Evolutionary conservation across 768 basidiomycete genomes (phyloP).

Genomic region (Tulasnella sp.): DNA sequence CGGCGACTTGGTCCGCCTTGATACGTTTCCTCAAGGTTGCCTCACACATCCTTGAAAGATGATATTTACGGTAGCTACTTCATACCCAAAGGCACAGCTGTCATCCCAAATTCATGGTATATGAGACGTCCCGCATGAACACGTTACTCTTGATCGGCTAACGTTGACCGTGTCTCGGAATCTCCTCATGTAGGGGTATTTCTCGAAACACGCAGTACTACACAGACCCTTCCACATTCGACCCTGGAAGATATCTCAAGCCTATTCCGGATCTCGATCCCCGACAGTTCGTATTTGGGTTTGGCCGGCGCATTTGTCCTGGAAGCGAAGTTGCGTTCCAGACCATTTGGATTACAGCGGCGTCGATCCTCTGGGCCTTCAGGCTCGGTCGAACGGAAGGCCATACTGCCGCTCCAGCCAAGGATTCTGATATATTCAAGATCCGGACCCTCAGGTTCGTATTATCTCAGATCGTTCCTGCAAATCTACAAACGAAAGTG

Average conservation of each 20-base stretch:
- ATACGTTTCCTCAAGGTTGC: neutral
- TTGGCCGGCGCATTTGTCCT: slow-evolving; percentile 12
- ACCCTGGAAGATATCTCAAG: slow-evolving; percentile 25
- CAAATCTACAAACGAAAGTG: too few species aligned
- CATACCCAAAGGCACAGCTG: slow-evolving; percentile 3
- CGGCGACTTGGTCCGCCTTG: too few species aligned
- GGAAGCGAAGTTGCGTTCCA: neutral
- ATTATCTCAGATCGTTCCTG: too few species aligned
- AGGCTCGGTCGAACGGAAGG: neutral
- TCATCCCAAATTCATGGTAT: slow-evolving; percentile 11
- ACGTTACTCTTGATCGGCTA: neutral
- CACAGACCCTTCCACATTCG: slow-evolving; percentile 7
- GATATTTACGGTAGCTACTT: slow-evolving; percentile 27
- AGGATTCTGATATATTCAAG: too few species aligned
- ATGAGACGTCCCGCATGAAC: too few species aligned
- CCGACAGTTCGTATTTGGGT: slow-evolving; percentile 1
- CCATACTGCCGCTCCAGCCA: too few species aligned
- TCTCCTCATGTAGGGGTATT: too few species aligned
- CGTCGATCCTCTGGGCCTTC: neutral
- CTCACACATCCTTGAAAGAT: slow-evolving; percentile 11
- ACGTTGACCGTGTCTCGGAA: too few species aligned
- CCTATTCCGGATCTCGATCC: neutral
- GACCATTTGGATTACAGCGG: neutral
- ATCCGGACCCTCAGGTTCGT: too few species aligned
- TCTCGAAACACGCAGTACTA: too few species aligned